A percentile compares a stretch with the other conserved stretches of the same genome.
These are phyloP conservation scores for Graphilbum fragrans DNA, from an alignment of 2,329 filamentous ascomycete species.

Conservation along the genomic window DNA sequence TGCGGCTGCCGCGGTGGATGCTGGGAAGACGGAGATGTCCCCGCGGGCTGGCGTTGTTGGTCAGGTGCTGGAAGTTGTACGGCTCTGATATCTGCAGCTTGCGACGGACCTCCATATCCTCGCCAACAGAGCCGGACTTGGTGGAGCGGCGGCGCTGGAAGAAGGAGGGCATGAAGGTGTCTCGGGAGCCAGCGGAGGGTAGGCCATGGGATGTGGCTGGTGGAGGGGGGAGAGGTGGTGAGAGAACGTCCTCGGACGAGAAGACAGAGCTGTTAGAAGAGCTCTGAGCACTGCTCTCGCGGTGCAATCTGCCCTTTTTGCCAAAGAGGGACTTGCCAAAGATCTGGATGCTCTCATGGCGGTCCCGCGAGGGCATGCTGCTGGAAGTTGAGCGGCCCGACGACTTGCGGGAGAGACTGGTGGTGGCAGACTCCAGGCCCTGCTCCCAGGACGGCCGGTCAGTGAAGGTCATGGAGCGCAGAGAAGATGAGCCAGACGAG, in stretches of 20 bases:
- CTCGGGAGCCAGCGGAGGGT: slow-evolving; percentile 10
- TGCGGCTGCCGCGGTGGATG: slow-evolving; percentile 23
- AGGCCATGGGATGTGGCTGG: slow-evolving; percentile 18
- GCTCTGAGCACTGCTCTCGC: slow-evolving; percentile 35
- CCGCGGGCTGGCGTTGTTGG: slow-evolving; percentile 42
- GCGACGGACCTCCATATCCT: slow-evolving; percentile 18
- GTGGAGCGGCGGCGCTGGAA: slow-evolving; percentile 35
- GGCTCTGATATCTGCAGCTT: slow-evolving; percentile 47
- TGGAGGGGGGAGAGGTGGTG: slow-evolving; percentile 10
- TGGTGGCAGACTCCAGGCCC: slow-evolving; percentile 22
- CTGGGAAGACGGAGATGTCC: slow-evolving; percentile 32
- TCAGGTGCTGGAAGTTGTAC: slow-evolving; percentile 56
- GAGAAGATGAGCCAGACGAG: slow-evolving; percentile 45
- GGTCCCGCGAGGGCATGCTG: slow-evolving; percentile 38
- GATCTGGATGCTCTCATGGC: slow-evolving; percentile 46
- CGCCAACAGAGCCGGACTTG: slow-evolving; percentile 18
- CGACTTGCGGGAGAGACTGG: slow-evolving; percentile 37
- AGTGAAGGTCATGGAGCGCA: slow-evolving; percentile 29
- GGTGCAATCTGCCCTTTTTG: slow-evolving; percentile 37
- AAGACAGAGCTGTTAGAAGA: slow-evolving; percentile 36
- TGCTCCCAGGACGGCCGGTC: slow-evolving; percentile 39
- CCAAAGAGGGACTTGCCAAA: slow-evolving; percentile 49
- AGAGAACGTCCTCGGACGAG: slow-evolving; percentile 23
- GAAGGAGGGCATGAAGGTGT: slow-evolving; percentile 35
- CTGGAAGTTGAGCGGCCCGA: slow-evolving; percentile 43